Percentiles rank a stretch among this genome's conserved stretches.
phyloP scores from a whole-genome alignment of 805 yeast genomes.

The Kuraishia borneana region DNA sequence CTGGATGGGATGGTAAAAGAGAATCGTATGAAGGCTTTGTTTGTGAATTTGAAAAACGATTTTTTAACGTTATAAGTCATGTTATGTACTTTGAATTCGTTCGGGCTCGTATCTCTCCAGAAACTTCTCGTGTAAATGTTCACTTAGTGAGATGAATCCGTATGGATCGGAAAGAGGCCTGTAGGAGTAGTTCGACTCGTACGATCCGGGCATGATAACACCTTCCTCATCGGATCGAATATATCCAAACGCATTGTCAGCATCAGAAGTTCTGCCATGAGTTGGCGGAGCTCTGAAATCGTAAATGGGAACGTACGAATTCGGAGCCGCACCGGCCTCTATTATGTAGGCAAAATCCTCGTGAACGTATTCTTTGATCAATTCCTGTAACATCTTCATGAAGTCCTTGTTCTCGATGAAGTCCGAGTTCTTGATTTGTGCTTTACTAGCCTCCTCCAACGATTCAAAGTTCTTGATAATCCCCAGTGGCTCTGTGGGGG shows the following conservation, averaged over 20 bases:
- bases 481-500: conserved; percentile 14
- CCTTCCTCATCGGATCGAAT: conserved; percentile 48
- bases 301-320: conserved; percentile 54
- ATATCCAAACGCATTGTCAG: conserved; percentile 63
- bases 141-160: conserved; percentile 44
- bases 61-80: conserved; percentile 19
- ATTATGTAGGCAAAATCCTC: conserved; percentile 42
- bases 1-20: conserved; percentile 19
- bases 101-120: conserved; percentile 4
- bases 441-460: not conserved
- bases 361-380: conserved; percentile 14
- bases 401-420: conserved; percentile 18
- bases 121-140: conserved; percentile 32
- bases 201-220: conserved; percentile 40
- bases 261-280: conserved; percentile 56
- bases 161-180: conserved; percentile 30
- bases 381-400: conserved; percentile 10
- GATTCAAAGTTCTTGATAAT: conserved; percentile 1
- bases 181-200: conserved; percentile 50
- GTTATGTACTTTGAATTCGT: not conserved
- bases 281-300: conserved; percentile 59
- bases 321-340: conserved; percentile 43
- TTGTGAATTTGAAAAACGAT: conserved; percentile 36
- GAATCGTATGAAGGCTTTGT: conserved; percentile 19
- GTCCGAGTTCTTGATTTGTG: conserved; percentile 9